Conservation (phyloP, 805 yeast species). For the Yamadazyma philogaea region DNA sequence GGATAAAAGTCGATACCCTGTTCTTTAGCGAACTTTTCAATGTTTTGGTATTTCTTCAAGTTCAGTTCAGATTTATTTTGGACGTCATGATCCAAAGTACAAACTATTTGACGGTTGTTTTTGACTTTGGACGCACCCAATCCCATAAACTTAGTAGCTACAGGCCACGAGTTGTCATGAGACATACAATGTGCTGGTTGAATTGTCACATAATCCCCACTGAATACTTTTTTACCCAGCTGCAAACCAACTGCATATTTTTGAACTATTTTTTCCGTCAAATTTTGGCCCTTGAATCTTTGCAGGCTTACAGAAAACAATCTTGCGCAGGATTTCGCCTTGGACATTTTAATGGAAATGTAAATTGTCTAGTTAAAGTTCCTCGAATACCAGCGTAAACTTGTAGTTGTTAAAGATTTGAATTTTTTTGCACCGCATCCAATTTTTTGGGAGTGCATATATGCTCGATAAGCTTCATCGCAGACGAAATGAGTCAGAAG, state of each 20-base stretch:
- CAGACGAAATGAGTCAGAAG: constrained; percentile 16
- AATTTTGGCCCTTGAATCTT: constrained; percentile 60
- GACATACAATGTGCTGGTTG: constrained; percentile 98
- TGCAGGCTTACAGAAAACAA: constrained; percentile 17
- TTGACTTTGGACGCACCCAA: constrained; percentile 83
- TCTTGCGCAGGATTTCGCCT: constrained; percentile 13
- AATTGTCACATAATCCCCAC: constrained; percentile 95
- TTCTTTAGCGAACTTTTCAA: constrained; percentile 81
- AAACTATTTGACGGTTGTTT: constrained; percentile 87
- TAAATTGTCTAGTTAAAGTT: background rate
- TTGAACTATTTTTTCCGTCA: constrained; percentile 95
- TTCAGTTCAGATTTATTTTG: constrained; percentile 91
- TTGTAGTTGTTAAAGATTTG: background rate
- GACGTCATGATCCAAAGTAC: constrained; percentile 96
- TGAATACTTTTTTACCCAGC: constrained; percentile 66
- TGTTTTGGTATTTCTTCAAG: constrained; percentile 80
- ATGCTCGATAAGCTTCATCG: constrained; percentile 2
- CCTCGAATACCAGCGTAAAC: background rate
- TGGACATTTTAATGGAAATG: background rate
- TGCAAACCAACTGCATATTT: constrained; percentile 85
- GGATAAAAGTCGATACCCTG: constrained; percentile 97
- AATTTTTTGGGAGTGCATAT: constrained; percentile 1
- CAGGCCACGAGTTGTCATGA: constrained; percentile 99
- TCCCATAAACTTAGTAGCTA: constrained; percentile 93
- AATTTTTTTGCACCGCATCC: constrained; percentile 6